These are phyloP conservation scores for Parafenestella ontariensis DNA, from an alignment of 2,329 filamentous ascomycete genomes.

Conservation along the genomic window DNA sequence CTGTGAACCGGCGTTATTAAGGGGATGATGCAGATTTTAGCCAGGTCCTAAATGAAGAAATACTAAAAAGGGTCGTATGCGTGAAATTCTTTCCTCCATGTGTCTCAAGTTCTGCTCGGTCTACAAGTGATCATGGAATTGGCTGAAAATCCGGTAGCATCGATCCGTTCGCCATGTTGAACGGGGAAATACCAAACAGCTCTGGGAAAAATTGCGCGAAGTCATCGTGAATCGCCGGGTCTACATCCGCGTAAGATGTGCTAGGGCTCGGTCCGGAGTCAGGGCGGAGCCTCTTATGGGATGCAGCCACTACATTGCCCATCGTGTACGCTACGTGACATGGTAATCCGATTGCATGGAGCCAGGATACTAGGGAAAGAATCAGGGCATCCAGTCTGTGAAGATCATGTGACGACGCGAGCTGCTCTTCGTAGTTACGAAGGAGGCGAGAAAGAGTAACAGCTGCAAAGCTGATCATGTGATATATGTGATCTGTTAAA, in stretches of 20 bases:
- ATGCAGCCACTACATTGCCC: constrained; percentile 48
- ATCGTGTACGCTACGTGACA: constrained; percentile 53
- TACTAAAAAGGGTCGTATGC: background rate
- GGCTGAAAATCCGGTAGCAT: constrained; percentile 27
- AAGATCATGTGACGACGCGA: constrained; percentile 41
- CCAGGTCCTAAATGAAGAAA: background rate
- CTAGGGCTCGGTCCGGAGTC: constrained; percentile 21
- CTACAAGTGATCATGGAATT: background rate
- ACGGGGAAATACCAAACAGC: constrained; percentile 22
- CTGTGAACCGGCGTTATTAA: background rate
- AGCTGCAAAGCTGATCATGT: constrained; percentile 56
- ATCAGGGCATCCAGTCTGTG: constrained; percentile 46
- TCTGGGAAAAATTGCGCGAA: constrained; percentile 28
- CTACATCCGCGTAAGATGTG: constrained; percentile 20
- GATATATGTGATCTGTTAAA: constrained; percentile 57
- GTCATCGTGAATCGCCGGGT: constrained; percentile 26
- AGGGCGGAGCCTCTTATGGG: constrained; percentile 48
- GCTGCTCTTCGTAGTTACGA: constrained; percentile 47
- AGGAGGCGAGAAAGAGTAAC: constrained; percentile 50
- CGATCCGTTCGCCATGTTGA: constrained; percentile 13
- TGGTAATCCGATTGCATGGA: constrained; percentile 51
- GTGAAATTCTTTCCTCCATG: background rate
- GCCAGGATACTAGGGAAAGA: constrained; percentile 48
- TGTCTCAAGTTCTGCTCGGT: background rate
- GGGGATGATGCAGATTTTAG: background rate